Percentiles rank a stretch among this genome's conserved stretches.
Conservation (phyloP, 139 green algal species). For the Trebouxia sp. region DNA sequence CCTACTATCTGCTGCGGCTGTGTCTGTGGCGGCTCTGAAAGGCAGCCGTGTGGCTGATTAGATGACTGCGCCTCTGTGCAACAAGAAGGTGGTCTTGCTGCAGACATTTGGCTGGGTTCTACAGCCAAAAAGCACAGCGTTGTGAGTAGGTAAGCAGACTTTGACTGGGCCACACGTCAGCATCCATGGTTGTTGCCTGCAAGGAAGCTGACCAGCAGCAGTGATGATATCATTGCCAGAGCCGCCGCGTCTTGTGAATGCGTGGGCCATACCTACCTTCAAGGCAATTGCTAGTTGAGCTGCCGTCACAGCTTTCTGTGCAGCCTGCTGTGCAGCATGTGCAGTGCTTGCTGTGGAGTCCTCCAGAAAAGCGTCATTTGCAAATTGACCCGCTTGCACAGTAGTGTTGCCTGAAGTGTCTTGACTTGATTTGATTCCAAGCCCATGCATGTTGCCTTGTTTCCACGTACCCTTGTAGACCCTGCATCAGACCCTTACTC, state of each 20-base stretch:
- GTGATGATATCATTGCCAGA: too few relatives aligned
- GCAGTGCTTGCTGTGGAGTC: not conserved
- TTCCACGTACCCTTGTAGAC: not conserved
- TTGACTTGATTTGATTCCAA: not conserved
- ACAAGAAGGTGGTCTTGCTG: too few relatives aligned
- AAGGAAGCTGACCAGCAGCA: too few relatives aligned
- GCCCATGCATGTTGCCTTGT: conserved; percentile 1
- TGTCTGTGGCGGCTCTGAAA: not conserved
- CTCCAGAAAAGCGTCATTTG: not conserved
- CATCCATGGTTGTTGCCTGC: too few relatives aligned
- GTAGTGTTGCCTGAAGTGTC: not conserved
- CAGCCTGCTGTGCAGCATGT: not conserved
- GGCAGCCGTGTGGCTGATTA: not conserved
- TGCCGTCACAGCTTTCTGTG: not conserved
- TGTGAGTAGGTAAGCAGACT: too few relatives aligned
- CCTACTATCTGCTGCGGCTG: too few relatives aligned
- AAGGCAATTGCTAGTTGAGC: not conserved
- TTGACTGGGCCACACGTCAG: too few relatives aligned
- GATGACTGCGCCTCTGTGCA: too few relatives aligned
- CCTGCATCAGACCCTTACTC: not conserved
- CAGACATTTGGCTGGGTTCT: too few relatives aligned
- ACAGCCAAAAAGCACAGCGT: too few relatives aligned
- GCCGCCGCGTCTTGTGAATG: too few relatives aligned
- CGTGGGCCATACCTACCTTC: not conserved
- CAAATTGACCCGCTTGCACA: not conserved